Evolutionary conservation across 202 grass and related monocot genomes (phyloP), one percentile per base, ranked within the genome.

Genomic region (Setaria viridis): DNA sequence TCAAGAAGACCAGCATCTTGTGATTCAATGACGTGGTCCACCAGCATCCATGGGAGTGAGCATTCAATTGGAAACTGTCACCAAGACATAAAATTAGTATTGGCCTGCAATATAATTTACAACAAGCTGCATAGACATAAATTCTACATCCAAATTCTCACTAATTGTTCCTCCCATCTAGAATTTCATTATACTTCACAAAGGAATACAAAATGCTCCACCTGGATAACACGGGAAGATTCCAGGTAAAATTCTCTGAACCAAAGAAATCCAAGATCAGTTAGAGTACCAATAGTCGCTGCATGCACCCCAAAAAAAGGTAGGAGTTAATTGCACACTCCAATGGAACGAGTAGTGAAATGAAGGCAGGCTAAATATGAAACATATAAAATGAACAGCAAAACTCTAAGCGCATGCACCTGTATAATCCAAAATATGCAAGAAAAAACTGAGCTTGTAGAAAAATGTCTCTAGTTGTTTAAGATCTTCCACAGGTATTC

Each of bases 371-470:
- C 29, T 59, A 19, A 41, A 54, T 83, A 85, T 32, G 60, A 63
- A 81, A 73, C 39, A 17, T 21, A 66, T 30, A 11, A 80, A 71
- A 72, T 77, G 77, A 81, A 55, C 50, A 50, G 4, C 62, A 20
- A 2, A 78, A 79, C 50, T 62, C 62, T 33, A 80, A 51, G 42
- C 37, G 63, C 25, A 80, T 25, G 54, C 15, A 98, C 96, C 96
- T 94, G 91, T 98, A 85, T 91, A 98, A 74, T 98, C 96, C 90
- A 98, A 90, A 88, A 98, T 98, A 92, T 98, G 96, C 74, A 98
- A 86, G 82, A 98, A 98, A 89, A 98, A 98, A 76, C 96, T 92
- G 48, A 98, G 96, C 79, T 98, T 98, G 85, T 98, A 98, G 86
- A 98, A 98, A 91, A 95, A 98, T 17, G 96, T 95, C 82, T 98